Percentiles rank a stretch among this genome's conserved stretches.
phyloP scores from a whole-genome alignment of 768 basidiomycete genomes.

The Fistulinella prunicolor region DNA sequence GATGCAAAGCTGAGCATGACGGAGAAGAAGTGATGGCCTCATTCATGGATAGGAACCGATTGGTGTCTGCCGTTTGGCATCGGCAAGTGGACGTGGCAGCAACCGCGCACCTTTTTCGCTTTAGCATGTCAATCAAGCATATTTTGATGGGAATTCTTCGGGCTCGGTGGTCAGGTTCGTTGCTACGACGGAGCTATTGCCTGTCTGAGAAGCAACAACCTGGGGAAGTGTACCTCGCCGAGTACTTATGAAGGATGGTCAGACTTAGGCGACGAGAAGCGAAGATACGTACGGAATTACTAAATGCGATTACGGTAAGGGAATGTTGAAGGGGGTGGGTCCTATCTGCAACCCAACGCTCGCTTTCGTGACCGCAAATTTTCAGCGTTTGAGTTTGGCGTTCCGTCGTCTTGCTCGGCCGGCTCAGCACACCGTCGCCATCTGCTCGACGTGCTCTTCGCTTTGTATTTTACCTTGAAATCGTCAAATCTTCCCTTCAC shows the following conservation, averaged over 20 bases:
- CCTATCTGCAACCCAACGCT: conserved; percentile 22
- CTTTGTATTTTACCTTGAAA: conserved; percentile 23
- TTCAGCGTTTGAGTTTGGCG: conserved; percentile 21
- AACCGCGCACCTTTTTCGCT: conserved; percentile 25
- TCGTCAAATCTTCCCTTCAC: not conserved
- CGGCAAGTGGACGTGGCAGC: conserved; percentile 13
- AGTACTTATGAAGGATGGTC: not conserved
- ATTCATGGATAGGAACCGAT: conserved; percentile 9
- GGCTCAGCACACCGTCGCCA: conserved; percentile 11
- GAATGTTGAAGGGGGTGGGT: conserved; percentile 3
- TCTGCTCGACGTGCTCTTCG: conserved; percentile 6
- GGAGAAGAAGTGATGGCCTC: not conserved
- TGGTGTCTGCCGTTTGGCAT: conserved; percentile 8
- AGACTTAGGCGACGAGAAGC: conserved; percentile 12
- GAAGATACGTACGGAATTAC: conserved; percentile 15
- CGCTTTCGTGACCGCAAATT: conserved; percentile 24
- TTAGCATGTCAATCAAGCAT: conserved; percentile 17
- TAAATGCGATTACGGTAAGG: conserved; percentile 28
- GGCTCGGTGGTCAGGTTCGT: not conserved
- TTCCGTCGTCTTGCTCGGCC: conserved; percentile 10
- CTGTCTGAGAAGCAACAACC: too few relatives aligned
- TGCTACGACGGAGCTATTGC: conserved; percentile 6
- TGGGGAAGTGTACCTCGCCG: not conserved
- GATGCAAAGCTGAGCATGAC: conserved; percentile 44
- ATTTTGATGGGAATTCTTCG: conserved; percentile 11